Base-by-base conservation (phyloP, 805 yeast genomes). In the Vanderwaltozyma verrucispora region DNA sequence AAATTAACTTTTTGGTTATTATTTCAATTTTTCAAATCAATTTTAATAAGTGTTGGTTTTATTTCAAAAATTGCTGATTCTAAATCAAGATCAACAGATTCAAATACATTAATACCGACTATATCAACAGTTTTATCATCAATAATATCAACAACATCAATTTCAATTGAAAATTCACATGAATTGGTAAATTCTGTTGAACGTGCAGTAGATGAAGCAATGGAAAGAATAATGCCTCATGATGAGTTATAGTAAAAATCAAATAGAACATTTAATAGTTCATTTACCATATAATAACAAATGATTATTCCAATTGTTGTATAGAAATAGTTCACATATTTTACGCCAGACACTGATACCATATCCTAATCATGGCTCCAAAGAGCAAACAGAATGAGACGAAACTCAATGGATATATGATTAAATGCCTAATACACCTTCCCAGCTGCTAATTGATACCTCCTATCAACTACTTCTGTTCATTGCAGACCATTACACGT, bases 11-110 rank as follows among this genome's bases (percentile, higher is more conserved):
- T 60, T 9, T 60, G 63, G 63, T 18, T 58, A 11, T 34, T 50
- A 32, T 60, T 60, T 47, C 50, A 50, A 21, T 56, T 59, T 32
- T 59, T 68, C 45, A 73, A 68, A 44, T 54, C 51, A 3, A 46
- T 56, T 4, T 37, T 60, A 25, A 36, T 45, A 9, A 36, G 56
- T 3, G 33, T 51, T 1, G 63, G 63, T 7, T 39, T 56, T 10
- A 49, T 51, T 5, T 44, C 42, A 26, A 38, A 36, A 15, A 11
- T 36, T 7, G n/a, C 33, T 13, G 10, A 15, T 2, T 6, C 24
- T 2, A 28, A 18, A 24, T 16, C 35, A 6, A 32, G 21, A 15
- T 3, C 39, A 20, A 14, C 35, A 6, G 25, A 20, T 24, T 3
- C 39, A 20, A 20, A n/a, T 33, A 37, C 32, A 25, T 28, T 32